phyloP scores from a whole-genome alignment of 140 eudicot species.

The Anethum foeniculum region DNA sequence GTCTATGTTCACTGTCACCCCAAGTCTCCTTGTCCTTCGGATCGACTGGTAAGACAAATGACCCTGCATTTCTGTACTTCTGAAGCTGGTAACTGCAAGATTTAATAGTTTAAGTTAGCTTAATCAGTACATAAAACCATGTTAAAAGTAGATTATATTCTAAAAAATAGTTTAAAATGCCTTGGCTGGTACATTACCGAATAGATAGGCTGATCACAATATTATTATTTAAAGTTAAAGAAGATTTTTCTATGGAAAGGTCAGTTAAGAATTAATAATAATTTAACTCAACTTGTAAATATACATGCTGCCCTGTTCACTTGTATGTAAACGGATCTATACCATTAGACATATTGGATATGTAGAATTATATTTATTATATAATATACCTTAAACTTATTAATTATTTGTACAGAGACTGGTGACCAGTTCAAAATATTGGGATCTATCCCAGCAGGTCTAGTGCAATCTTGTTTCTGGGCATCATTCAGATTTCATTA shows the following conservation, averaged over 20 bases:
- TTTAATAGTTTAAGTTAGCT: background rate
- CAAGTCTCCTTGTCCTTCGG: slow-evolving; percentile 91
- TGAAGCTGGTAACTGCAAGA: slow-evolving; percentile 86
- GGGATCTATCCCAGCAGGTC: background rate
- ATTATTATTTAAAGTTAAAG: slow-evolving; percentile 1
- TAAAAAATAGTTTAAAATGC: background rate
- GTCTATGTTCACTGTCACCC: slow-evolving; percentile 96
- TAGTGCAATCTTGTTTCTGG: background rate
- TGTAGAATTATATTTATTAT: background rate
- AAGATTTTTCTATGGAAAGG: background rate
- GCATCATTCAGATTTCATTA: background rate
- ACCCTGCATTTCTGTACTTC: slow-evolving; percentile 88
- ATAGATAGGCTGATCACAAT: background rate
- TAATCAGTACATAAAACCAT: background rate
- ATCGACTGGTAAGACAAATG: slow-evolving; percentile 82
- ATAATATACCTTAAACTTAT: background rate
- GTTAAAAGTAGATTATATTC: background rate
- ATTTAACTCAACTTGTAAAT: background rate
- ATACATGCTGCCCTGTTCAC: slow-evolving; percentile 12
- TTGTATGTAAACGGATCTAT: background rate
- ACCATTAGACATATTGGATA: background rate
- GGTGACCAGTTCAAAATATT: slow-evolving; percentile 18
- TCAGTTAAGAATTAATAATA: background rate
- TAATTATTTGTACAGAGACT: background rate
- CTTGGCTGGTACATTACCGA: background rate